These are phyloP conservation scores for Chlamydomonas reinhardtii DNA, from an alignment of 163 green algal genomes.

Conservation along the genomic window DNA sequence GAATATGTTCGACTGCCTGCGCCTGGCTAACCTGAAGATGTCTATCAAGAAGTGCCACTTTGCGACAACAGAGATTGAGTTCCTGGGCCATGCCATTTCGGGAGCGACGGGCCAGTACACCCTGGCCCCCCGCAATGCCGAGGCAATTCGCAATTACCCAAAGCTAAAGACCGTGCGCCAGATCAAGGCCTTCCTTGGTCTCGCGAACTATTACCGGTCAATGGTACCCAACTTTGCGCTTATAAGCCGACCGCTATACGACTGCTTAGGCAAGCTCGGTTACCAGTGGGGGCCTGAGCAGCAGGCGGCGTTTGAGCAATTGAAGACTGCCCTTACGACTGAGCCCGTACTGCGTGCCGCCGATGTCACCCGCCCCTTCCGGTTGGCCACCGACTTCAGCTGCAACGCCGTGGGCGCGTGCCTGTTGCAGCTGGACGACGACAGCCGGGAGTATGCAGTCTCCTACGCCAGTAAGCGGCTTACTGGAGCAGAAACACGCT, in stretches of 20 bases:
- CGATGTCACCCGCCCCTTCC: conserved; percentile 13
- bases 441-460: background rate
- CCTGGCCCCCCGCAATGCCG: background rate
- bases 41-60: background rate
- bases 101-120: background rate
- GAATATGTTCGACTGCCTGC: background rate
- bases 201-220: conserved; percentile 57
- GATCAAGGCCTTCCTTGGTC: conserved; percentile 58
- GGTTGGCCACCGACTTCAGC: conserved; percentile 32
- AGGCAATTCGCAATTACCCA: background rate
- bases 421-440: conserved; percentile 25
- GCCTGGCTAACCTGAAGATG: background rate
- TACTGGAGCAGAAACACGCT: background rate
- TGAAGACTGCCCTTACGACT: background rate
- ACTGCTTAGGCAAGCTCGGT: background rate
- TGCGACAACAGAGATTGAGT: background rate
- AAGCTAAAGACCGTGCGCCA: background rate
- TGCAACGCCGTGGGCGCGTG: conserved; percentile 19
- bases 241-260: conserved; percentile 53
- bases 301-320: conserved; percentile 32
- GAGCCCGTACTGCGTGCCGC: background rate
- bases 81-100: background rate
- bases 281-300: conserved; percentile 50
- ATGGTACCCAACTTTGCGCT: conserved; percentile 60
- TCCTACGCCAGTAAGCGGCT: background rate